phyloP scores from a whole-genome alignment of 1,284 basidiomycete species.

The Leccinum colubrinum region DNA sequence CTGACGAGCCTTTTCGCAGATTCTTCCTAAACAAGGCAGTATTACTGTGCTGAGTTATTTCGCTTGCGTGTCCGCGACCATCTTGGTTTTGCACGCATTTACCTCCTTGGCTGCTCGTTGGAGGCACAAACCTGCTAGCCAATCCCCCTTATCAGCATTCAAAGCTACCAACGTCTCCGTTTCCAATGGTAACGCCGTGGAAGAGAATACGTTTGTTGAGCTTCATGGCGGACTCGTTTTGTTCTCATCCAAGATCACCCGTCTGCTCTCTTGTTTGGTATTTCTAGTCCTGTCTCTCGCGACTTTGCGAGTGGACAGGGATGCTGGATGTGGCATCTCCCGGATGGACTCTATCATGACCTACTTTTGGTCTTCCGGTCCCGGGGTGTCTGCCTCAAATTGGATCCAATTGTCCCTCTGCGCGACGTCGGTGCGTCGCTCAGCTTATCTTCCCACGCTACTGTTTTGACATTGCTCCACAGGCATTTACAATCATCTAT shows the following conservation, averaged over 20 bases:
- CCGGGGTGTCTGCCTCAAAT: not conserved
- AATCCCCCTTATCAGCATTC: not conserved
- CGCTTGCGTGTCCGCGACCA: not conserved
- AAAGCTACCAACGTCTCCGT: not conserved
- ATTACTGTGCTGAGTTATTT: not conserved
- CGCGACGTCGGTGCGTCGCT: constrained; percentile 1
- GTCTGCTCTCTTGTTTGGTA: not conserved
- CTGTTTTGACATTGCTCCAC: not conserved
- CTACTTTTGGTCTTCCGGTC: not conserved
- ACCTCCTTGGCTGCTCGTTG: not conserved
- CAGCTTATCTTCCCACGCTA: not conserved
- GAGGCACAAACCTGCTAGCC: not conserved
- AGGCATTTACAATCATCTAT: not conserved
- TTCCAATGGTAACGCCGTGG: not conserved
- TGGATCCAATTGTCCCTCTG: not conserved
- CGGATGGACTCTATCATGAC: not conserved
- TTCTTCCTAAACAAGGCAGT: not conserved
- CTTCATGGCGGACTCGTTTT: not conserved
- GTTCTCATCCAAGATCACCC: not conserved
- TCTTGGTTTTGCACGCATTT: not conserved
- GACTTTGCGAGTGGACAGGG: not conserved
- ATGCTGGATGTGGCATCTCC: not conserved
- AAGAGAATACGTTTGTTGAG: not conserved
- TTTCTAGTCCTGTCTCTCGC: constrained; percentile 1
- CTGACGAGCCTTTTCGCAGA: not conserved